Evolutionary conservation across 352 stramenopile genomes (phyloP).

Genomic region (Phytophthora ohioensis): DNA sequence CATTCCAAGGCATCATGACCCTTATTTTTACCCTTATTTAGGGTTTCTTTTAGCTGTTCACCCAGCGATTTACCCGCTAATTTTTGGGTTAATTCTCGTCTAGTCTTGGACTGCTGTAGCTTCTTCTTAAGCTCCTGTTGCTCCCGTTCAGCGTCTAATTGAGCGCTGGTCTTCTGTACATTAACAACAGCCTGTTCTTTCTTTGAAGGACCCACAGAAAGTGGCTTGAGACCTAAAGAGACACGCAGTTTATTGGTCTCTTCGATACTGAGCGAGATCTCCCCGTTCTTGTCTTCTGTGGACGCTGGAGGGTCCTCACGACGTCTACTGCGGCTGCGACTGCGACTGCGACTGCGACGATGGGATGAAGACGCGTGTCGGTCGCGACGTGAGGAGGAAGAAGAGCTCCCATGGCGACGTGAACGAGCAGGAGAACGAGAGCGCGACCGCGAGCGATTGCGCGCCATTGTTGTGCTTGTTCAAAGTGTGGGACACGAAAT

Average conservation of each 20-base stretch:
- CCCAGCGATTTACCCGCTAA: slow-evolving; percentile 77
- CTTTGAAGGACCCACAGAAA: slow-evolving; percentile 57
- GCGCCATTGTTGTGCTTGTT: slow-evolving; percentile 27
- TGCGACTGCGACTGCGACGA: slow-evolving; percentile 41
- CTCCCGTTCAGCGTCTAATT: slow-evolving; percentile 62
- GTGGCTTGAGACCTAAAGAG: slow-evolving; percentile 78
- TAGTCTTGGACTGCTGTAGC: slow-evolving; percentile 69
- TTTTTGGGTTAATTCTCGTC: slow-evolving; percentile 80
- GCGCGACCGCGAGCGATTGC: slow-evolving; percentile 43
- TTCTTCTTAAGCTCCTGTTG: slow-evolving; percentile 61
- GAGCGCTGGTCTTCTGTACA: slow-evolving; percentile 67
- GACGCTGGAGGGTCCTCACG: slow-evolving; percentile 16
- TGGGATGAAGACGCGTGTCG: slow-evolving; percentile 34
- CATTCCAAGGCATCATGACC: slow-evolving; percentile 66
- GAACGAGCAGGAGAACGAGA: slow-evolving; percentile 40
- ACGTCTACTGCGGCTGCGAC: slow-evolving; percentile 36
- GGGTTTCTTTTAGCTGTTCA: slow-evolving; percentile 57
- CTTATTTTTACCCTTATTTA: slow-evolving; percentile 21
- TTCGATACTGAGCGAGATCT: slow-evolving; percentile 86
- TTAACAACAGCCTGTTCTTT: slow-evolving; percentile 65
- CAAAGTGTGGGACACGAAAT: too few species aligned
- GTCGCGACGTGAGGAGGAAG: slow-evolving; percentile 31
- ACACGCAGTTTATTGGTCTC: slow-evolving; percentile 83
- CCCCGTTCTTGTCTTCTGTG: slow-evolving; percentile 70
- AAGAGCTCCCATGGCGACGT: slow-evolving; percentile 22